These are phyloP conservation scores for Paracoccidioides lutzii DNA, from an alignment of 2,329 filamentous ascomycete genomes.

Conservation along the genomic window DNA sequence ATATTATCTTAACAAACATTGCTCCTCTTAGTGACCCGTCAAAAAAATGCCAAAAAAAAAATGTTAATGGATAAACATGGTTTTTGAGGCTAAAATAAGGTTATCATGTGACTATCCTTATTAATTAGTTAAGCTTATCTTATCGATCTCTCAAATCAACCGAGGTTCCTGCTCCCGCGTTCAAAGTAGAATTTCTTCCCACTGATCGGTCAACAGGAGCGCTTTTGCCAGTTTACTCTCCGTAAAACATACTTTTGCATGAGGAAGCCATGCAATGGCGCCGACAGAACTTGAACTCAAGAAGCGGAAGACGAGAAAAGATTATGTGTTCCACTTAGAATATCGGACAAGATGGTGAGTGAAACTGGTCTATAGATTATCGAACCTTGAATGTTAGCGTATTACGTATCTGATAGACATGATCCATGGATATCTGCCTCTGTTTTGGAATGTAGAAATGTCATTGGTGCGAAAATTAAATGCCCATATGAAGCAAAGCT, in stretches of 20 bases:
- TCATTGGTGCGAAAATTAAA: too few species aligned
- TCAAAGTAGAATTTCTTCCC: background rate
- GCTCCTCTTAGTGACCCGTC: background rate
- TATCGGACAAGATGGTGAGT: slow-evolving; percentile 73
- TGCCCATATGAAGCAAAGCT: too few species aligned
- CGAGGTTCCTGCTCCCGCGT: background rate
- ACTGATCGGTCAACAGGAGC: background rate
- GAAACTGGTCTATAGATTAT: background rate
- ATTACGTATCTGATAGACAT: too few species aligned
- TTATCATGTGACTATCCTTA: background rate
- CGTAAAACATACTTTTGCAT: background rate
- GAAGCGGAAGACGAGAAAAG: slow-evolving; percentile 45
- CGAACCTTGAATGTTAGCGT: background rate
- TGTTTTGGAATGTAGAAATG: too few species aligned
- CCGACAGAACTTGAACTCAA: slow-evolving; percentile 38
- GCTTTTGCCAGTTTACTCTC: background rate
- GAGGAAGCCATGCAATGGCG: slow-evolving; percentile 11
- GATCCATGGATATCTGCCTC: too few species aligned
- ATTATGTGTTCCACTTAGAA: slow-evolving; percentile 68
- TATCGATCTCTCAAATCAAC: background rate
- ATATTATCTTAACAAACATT: background rate
- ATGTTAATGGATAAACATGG: background rate
- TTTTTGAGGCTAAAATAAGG: background rate
- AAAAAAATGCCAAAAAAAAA: background rate
- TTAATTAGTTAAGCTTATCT: background rate